Evolutionary conservation across 805 yeast species (phyloP), one percentile per base, ranked within the genome.

Genomic region (Wickerhamomyces rabaulensis): DNA sequence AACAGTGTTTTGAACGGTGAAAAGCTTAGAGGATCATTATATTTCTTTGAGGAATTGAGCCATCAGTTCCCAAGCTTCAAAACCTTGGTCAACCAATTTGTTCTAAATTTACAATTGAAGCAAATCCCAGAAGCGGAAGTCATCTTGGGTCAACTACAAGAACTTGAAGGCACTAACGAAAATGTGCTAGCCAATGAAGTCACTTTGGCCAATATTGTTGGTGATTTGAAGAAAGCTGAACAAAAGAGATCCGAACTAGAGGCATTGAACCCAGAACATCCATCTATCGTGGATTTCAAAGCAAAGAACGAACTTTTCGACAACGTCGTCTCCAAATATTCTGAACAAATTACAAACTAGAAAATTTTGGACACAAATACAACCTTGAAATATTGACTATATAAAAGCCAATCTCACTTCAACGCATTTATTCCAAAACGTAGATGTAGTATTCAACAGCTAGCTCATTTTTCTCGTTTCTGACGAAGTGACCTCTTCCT

Each of bases 111-210:
- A 56, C 89, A 87, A 68, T 76, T 89, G 62, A 79, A 82, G 43
- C 86, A 91, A 59, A 70, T 79, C 46, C 92, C 91, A 2, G 97
- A 92, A 67, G 91, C 96, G 9, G 76, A 77, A 49, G 87, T 87
- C 51, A 70, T 82, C 33, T 67, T 85, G 12, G 67, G 67, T 26
- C 68, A 74, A 43, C 66, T 78, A 38, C 58, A 70, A 29, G 73
- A 78, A n/a, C 67, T 70, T n/a, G 43, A 41, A 4, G 70, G 62
- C 16, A 55, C 66, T 10, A 66, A 65, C 50, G 67, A 67, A 6
- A 80, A 80, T 60, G 69, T 79, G 36, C 54, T 84, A 37, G 86
- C 89, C 41, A 81, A 84, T 61, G 75, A 81, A 59, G 79, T 87
- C 49, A 75, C 89, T 3, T 75, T 77, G 44, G 75, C 80, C 45